A percentile compares a stretch with the other conserved stretches of the same genome.
phyloP scores from a whole-genome alignment of 2,329 filamentous ascomycete species.

The Alternaria dauci region DNA sequence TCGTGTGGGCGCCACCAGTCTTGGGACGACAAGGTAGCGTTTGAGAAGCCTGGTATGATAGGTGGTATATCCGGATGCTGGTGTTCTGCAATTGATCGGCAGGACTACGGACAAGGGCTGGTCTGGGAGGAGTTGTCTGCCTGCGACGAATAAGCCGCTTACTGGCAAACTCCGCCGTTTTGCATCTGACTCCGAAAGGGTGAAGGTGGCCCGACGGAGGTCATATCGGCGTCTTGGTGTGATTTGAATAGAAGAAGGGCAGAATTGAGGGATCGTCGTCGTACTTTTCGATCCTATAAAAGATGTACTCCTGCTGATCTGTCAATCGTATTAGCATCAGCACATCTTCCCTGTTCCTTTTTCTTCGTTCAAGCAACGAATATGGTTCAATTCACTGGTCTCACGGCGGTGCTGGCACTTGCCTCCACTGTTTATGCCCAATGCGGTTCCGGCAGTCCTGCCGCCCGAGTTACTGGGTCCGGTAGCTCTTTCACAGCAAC shows the following conservation, averaged over 20 bases:
- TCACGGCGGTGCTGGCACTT: constrained; percentile 56
- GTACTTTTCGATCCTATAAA: not conserved
- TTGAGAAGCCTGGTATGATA: not conserved
- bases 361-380: constrained; percentile 7
- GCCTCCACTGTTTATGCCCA: constrained; percentile 52
- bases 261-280: not conserved
- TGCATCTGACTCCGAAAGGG: not conserved
- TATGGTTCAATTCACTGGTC: constrained; percentile 50
- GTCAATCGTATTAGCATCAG: not conserved
- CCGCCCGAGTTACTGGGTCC: constrained; percentile 60
- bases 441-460: constrained; percentile 59
- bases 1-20: not conserved
- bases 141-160: not conserved
- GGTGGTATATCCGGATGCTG: constrained; percentile 3
- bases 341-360: not conserved
- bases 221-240: constrained; percentile 3
- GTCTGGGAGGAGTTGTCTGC: not conserved
- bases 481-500: constrained; percentile 57
- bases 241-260: not conserved
- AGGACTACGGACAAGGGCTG: not conserved
- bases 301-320: not conserved
- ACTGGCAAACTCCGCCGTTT: not conserved
- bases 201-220: not conserved
- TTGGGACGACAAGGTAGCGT: not conserved
- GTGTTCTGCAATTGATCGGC: not conserved